Conservation (phyloP, 176 grass and related monocot genomes). For the Aegilops longissima region DNA sequence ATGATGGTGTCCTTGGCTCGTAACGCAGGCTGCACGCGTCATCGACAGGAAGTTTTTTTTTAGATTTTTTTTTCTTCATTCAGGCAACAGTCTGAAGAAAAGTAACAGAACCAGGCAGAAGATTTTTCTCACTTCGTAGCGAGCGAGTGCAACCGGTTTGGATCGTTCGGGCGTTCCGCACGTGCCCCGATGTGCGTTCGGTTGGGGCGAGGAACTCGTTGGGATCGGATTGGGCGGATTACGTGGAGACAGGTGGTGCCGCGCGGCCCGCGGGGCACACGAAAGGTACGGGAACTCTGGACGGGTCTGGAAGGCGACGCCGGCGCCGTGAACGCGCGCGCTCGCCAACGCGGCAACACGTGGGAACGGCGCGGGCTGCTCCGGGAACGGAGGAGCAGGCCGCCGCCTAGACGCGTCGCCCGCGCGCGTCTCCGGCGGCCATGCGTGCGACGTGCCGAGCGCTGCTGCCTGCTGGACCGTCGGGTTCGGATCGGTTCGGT, state of each 20-base stretch:
- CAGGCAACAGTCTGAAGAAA: neutral
- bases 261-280: neutral
- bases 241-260: slow-evolving; percentile 12
- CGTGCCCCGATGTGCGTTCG: neutral
- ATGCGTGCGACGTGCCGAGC: neutral
- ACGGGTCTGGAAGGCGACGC: slow-evolving; percentile 9
- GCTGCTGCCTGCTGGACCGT: neutral
- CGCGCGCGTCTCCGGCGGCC: neutral
- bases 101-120: neutral
- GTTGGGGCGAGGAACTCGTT: neutral
- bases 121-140: neutral
- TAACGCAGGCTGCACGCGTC: neutral
- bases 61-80: too few species aligned
- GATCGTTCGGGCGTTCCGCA: neutral
- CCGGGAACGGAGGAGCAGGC: slow-evolving; percentile 23
- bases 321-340: neutral
- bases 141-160: neutral
- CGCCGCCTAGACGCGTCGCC: slow-evolving; percentile 23
- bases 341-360: slow-evolving; percentile 14
- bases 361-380: slow-evolving; percentile 23
- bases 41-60: neutral
- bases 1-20: neutral
- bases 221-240: neutral
- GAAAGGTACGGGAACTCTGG: neutral
- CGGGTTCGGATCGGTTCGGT: neutral